A percentile compares a stretch with the other conserved stretches of the same genome.
Evolutionary conservation across 768 basidiomycete species (phyloP).

Genomic region (Basidioascus undulatus): DNA sequence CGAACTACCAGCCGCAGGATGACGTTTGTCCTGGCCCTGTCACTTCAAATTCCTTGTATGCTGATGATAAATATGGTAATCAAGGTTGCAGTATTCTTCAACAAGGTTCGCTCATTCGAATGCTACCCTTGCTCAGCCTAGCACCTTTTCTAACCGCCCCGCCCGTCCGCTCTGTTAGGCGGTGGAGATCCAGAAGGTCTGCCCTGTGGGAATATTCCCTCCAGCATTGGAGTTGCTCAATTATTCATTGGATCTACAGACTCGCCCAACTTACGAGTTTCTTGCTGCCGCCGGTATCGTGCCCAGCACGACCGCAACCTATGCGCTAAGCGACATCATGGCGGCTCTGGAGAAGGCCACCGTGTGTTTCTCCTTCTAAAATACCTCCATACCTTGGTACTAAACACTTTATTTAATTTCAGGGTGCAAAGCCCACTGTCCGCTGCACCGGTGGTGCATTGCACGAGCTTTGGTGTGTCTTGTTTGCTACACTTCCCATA

Average conservation of each 20-base stretch:
- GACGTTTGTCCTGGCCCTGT: conserved; percentile 7
- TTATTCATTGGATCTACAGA: conserved; percentile 17
- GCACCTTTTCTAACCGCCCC: background rate
- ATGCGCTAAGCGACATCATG: conserved; percentile 23
- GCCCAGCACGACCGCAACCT: conserved; percentile 34
- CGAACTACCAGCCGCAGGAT: conserved; percentile 6
- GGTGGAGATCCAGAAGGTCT: no score
- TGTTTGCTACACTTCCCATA: background rate
- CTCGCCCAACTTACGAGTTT: conserved; percentile 50
- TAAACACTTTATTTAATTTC: no score
- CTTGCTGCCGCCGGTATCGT: conserved; percentile 46
- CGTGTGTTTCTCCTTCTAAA: no score
- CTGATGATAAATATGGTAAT: background rate
- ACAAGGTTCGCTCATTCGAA: conserved; percentile 25
- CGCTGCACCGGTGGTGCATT: no score
- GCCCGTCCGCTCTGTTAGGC: no score
- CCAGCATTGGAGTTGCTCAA: conserved; percentile 1
- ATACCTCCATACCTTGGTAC: no score
- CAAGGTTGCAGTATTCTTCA: conserved; percentile 15
- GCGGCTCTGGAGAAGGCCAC: conserved; percentile 4
- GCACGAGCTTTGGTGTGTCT: background rate
- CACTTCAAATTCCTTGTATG: background rate
- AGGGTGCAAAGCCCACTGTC: no score
- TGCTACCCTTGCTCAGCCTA: no score
- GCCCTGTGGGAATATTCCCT: no score